phyloP scores from a whole-genome alignment of 2,329 filamentous ascomycete genomes.

The Trematosphaeria pertusa region DNA sequence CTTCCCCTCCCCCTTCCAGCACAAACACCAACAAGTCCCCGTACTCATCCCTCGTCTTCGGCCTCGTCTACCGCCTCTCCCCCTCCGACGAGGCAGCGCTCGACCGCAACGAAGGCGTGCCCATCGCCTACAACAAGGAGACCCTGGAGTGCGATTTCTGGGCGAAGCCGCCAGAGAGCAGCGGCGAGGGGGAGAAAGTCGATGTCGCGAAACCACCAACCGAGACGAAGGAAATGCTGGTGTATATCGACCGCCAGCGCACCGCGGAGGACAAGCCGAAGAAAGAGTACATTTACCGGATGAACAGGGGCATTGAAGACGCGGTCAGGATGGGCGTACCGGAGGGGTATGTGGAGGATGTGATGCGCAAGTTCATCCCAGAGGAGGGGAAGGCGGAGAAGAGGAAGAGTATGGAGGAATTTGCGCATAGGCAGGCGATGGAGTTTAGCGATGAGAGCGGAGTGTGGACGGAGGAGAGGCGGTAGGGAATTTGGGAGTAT shows the following conservation, averaged over 20 bases:
- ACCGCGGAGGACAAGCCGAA: conserved; percentile 51
- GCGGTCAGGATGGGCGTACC: conserved; percentile 63
- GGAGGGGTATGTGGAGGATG: conserved; percentile 59
- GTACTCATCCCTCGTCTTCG: conserved; percentile 33
- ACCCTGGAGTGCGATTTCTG: conserved; percentile 54
- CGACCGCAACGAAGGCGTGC: conserved; percentile 66
- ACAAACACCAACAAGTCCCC: not conserved
- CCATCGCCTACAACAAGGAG: conserved; percentile 65
- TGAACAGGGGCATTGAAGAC: conserved; percentile 70
- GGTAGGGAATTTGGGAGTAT: no score
- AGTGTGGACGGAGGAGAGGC: conserved; percentile 6
- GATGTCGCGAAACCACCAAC: conserved; percentile 28
- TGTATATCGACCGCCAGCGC: conserved; percentile 64
- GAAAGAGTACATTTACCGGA: conserved; percentile 67
- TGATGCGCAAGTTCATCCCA: conserved; percentile 62
- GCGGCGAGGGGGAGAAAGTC: conserved; percentile 11
- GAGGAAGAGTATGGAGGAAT: conserved; percentile 27
- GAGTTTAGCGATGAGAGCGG: conserved; percentile 43
- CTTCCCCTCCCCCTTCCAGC: no score
- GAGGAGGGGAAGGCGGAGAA: conserved; percentile 27
- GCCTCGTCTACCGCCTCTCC: conserved; percentile 41
- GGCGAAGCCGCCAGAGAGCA: conserved; percentile 23
- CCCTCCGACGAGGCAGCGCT: conserved; percentile 36
- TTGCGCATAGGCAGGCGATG: conserved; percentile 48
- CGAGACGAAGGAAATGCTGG: conserved; percentile 54